phyloP scores from a whole-genome alignment of 1,284 basidiomycete genomes.

The Chalciporus piperatoides region DNA sequence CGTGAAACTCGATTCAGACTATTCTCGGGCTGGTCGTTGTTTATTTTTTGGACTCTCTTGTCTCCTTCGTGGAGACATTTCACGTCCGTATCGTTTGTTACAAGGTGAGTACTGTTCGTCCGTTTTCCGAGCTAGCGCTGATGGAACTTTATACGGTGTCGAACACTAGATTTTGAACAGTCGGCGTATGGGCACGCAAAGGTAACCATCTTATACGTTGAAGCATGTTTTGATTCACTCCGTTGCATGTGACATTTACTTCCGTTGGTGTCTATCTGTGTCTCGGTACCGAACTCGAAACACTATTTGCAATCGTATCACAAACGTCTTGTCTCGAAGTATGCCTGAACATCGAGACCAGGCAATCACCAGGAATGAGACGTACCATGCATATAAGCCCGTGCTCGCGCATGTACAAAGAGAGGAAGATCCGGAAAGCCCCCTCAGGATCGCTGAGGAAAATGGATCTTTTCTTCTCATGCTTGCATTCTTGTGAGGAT shows the following conservation, averaged over 20 bases:
- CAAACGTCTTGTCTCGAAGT: too few relatives aligned
- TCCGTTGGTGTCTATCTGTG: neutral
- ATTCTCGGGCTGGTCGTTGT: slow-evolving; percentile 29
- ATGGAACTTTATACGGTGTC: neutral
- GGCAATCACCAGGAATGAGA: neutral
- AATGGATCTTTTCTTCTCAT: slow-evolving; percentile 41
- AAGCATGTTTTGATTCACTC: neutral
- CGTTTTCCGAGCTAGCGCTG: neutral
- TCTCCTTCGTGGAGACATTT: slow-evolving; percentile 18
- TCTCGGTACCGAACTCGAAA: neutral
- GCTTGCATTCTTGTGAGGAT: slow-evolving; percentile 35
- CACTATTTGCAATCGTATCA: neutral
- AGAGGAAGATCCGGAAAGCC: slow-evolving; percentile 56
- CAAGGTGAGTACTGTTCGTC: neutral
- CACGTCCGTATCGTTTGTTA: neutral
- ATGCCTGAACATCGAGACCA: too few relatives aligned
- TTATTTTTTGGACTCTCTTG: slow-evolving; percentile 17
- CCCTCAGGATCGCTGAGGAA: slow-evolving; percentile 60
- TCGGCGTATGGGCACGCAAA: neutral
- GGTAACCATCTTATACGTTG: neutral
- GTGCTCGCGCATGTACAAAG: slow-evolving; percentile 57
- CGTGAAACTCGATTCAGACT: slow-evolving; percentile 37
- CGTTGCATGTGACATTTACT: neutral
- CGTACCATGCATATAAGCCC: slow-evolving; percentile 64
- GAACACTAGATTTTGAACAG: neutral